A percentile compares a stretch with the other conserved stretches of the same genome.
These are phyloP conservation scores for Mucor piriformis DNA, from an alignment of 371 early-diverging fungal species.

Conservation along the genomic window DNA sequence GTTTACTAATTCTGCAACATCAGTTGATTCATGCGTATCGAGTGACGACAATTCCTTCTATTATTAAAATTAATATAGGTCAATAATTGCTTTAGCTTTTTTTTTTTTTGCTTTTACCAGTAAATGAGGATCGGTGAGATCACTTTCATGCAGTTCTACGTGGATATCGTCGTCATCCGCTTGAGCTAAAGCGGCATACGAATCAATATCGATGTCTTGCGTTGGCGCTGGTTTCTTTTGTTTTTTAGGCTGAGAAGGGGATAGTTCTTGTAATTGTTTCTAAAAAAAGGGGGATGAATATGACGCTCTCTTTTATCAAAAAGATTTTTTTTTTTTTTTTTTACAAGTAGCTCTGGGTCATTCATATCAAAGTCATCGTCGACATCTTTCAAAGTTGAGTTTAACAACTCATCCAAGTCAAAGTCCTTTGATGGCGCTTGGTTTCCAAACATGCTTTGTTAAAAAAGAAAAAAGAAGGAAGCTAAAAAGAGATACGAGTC, in stretches of 20 bases:
- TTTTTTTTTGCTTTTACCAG: constrained; percentile 29
- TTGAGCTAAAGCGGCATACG: constrained; percentile 41
- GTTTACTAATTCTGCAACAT: constrained; percentile 17
- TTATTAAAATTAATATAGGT: background rate
- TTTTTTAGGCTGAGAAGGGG: background rate
- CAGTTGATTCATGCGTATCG: background rate
- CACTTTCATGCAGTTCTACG: constrained; percentile 43
- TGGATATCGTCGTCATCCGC: constrained; percentile 41
- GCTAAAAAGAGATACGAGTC: no score
- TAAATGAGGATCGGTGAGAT: constrained; percentile 44
- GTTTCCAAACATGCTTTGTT: constrained; percentile 18
- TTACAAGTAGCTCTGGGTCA: constrained; percentile 56
- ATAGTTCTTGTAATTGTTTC: constrained; percentile 45
- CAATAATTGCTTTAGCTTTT: background rate
- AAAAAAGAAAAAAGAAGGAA: background rate
- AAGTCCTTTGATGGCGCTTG: constrained; percentile 16
- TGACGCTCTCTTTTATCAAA: no score
- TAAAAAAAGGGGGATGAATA: constrained; percentile 14
- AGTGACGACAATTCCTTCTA: constrained; percentile 38
- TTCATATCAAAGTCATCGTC: constrained; percentile 40
- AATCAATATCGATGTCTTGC: constrained; percentile 38
- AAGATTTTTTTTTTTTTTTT: background rate
- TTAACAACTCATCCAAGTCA: constrained; percentile 21
- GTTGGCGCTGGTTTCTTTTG: background rate
- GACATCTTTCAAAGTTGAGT: constrained; percentile 27